phyloP scores from a whole-genome alignment of 768 basidiomycete species.

The Kwoniella bestiolae region DNA sequence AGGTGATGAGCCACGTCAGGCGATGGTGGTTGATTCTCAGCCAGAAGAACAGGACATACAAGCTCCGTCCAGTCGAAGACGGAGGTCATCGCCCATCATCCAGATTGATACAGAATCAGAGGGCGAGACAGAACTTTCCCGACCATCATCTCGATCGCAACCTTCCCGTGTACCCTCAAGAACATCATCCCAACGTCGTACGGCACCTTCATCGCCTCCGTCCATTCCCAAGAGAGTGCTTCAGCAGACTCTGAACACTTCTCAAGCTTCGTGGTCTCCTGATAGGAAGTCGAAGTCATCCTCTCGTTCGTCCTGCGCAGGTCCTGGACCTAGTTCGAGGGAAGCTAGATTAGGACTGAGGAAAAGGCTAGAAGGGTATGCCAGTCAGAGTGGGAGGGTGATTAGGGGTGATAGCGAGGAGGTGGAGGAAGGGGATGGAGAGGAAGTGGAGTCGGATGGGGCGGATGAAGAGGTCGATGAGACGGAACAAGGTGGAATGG shows the following conservation, averaged over 20 bases:
- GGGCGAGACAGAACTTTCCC: conserved; percentile 20
- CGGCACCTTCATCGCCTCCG: conserved; percentile 6
- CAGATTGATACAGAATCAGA: conserved; percentile 24
- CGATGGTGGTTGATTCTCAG: not conserved
- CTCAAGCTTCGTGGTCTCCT: conserved; percentile 62
- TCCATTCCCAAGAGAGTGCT: conserved; percentile 35
- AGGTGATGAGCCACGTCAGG: too few relatives aligned
- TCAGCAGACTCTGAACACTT: conserved; percentile 64
- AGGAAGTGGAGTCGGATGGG: not conserved
- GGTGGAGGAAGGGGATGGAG: not conserved
- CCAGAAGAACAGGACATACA: conserved; percentile 1
- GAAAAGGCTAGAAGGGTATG: conserved; percentile 64
- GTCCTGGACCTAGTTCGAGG: conserved; percentile 23
- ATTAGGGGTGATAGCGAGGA: not conserved
- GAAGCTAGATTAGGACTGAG: conserved; percentile 59
- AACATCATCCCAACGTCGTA: not conserved
- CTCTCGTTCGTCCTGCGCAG: conserved; percentile 6
- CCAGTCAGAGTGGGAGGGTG: conserved; percentile 54
- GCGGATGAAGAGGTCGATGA: not conserved
- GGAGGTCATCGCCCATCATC: conserved; percentile 3
- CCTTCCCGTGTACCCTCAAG: too few relatives aligned
- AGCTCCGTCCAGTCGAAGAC: not conserved
- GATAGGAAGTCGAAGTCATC: conserved; percentile 12
- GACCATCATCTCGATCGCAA: conserved; percentile 11
- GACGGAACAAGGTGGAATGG: too few relatives aligned